Evolutionary conservation across 179 eudicot genomes (phyloP).

Genomic region (Beta macrorhiza): DNA sequence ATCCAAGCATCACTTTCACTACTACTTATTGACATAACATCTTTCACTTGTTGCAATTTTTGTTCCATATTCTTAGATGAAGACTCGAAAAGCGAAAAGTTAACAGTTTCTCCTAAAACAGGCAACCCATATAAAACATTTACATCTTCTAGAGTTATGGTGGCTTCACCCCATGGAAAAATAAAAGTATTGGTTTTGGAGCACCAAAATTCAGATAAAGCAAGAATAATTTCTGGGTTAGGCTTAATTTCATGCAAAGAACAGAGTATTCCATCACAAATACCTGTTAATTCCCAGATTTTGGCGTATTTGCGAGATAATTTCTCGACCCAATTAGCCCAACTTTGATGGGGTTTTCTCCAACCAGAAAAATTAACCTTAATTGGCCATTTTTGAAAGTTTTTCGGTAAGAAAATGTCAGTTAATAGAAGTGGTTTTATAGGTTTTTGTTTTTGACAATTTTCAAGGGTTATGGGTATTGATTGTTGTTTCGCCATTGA

Average conservation of each 20-base stretch:
- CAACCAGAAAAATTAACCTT: constrained; percentile 31
- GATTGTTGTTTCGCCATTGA: no score
- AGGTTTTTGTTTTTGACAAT: not conserved
- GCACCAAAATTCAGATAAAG: constrained; percentile 28
- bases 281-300: constrained; percentile 28
- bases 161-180: constrained; percentile 30
- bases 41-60: constrained; percentile 9
- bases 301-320: constrained; percentile 15
- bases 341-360: constrained; percentile 24
- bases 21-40: not conserved
- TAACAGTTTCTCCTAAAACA: constrained; percentile 21
- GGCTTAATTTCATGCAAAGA: constrained; percentile 25
- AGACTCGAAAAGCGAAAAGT: not conserved
- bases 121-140: constrained; percentile 26
- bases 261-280: constrained; percentile 29
- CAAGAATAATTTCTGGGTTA: constrained; percentile 26
- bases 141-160: constrained; percentile 28
- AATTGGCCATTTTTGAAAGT: constrained; percentile 12
- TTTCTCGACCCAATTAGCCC: constrained; percentile 31
- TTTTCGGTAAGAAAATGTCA: not conserved
- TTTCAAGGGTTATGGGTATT: no score
- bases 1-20: constrained; percentile 19
- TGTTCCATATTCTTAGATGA: not conserved
- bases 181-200: constrained; percentile 33
- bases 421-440: constrained; percentile 17